A percentile compares a stretch with the other conserved stretches of the same genome.
phyloP scores from a whole-genome alignment of 768 basidiomycete genomes.

The Suillus subaureus region DNA sequence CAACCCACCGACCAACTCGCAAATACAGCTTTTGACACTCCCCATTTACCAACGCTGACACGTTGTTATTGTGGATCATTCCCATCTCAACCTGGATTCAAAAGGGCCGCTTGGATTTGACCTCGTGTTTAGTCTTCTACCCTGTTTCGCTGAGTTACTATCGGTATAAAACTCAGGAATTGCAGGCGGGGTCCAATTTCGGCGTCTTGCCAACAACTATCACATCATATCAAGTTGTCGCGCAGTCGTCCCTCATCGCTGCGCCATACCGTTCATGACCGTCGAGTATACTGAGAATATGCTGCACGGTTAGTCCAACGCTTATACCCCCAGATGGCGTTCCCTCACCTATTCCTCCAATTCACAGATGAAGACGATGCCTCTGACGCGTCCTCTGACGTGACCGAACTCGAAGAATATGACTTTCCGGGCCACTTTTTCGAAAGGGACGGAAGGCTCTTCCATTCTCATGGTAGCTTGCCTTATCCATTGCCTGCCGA shows the following conservation, averaged over 20 bases:
- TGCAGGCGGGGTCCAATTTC: conserved; percentile 41
- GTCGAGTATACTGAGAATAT: conserved; percentile 28
- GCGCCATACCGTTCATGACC: conserved; percentile 25
- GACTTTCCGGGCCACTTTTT: conserved; percentile 65
- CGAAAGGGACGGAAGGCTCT: conserved; percentile 63
- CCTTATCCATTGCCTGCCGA: conserved; percentile 80
- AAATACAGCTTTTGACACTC: conserved; percentile 16
- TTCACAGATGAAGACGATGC: conserved; percentile 34
- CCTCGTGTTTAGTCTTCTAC: conserved; percentile 40
- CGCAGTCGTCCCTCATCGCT: conserved; percentile 10
- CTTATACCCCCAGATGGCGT: neutral
- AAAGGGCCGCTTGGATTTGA: conserved; percentile 35
- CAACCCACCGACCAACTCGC: conserved; percentile 13
- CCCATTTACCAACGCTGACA: conserved; percentile 17
- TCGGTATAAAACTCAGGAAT: conserved; percentile 41
- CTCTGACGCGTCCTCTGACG: conserved; percentile 44
- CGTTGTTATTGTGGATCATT: conserved; percentile 21
- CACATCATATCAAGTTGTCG: conserved; percentile 29
- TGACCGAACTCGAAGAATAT: conserved; percentile 49
- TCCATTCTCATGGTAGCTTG: conserved; percentile 61
- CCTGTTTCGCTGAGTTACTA: conserved; percentile 43
- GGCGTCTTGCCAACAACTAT: conserved; percentile 38
- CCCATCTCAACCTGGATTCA: conserved; percentile 27
- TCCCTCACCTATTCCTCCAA: neutral
- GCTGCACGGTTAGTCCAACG: conserved; percentile 17